A percentile compares a stretch with the other conserved stretches of the same genome.
Conservation (phyloP, 2,329 filamentous ascomycete species). For the Aspergillus neotritici region DNA sequence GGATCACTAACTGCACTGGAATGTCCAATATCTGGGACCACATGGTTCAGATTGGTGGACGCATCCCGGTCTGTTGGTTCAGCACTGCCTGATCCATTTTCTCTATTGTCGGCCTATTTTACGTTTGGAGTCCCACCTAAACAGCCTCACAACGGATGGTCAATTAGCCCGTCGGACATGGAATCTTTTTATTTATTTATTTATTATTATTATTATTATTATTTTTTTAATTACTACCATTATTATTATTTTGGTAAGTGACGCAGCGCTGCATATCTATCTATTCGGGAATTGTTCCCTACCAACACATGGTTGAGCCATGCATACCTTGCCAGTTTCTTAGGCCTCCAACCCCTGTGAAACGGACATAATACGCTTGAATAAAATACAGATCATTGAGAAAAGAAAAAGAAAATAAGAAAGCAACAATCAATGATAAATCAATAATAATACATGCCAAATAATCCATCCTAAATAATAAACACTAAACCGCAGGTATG, state of each 20-base stretch:
- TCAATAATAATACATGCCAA: conserved; percentile 1
- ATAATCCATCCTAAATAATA: conserved; percentile 3
- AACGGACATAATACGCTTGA: not conserved
- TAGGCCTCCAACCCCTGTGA: conserved; percentile 2
- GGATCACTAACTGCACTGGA: too few species aligned
- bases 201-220: too few species aligned
- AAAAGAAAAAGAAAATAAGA: conserved; percentile 4
- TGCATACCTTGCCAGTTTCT: conserved; percentile 9
- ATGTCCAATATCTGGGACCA: conserved; percentile 7
- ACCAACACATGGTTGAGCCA: conserved; percentile 21
- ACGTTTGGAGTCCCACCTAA: not conserved
- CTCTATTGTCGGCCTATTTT: not conserved
- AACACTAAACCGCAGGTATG: conserved; percentile 5
- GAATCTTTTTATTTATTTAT: too few species aligned
- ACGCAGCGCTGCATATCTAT: conserved; percentile 20
- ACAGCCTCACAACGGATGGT: not conserved
- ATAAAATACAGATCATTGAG: not conserved
- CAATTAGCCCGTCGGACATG: not conserved
- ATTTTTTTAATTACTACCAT: too few species aligned
- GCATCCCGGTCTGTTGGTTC: conserved; percentile 5
- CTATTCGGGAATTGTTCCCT: conserved; percentile 20
- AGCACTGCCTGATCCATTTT: conserved; percentile 7
- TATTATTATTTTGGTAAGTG: conserved; percentile 11
- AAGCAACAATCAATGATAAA: conserved; percentile 5
- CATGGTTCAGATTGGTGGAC: conserved; percentile 7